Evolutionary conservation across 768 basidiomycete genomes (phyloP).

Genomic region (Ramaria sp.): DNA sequence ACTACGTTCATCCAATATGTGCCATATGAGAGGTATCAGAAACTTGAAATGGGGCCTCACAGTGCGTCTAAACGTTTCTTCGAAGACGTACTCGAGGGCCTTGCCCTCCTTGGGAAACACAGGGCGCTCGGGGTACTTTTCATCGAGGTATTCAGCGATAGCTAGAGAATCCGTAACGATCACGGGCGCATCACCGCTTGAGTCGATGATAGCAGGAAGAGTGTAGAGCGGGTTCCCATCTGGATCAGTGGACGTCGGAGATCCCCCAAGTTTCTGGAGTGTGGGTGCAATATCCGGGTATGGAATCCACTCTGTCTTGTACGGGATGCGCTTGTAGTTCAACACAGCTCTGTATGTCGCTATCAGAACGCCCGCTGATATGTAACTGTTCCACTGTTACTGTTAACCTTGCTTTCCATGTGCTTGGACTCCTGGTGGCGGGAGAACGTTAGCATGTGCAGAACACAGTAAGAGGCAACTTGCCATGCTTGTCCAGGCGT

Average conservation of each 20-base stretch:
- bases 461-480: too few species aligned
- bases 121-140: constrained; percentile 53
- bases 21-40: constrained; percentile 57
- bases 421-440: constrained; percentile 37
- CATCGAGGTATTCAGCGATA: constrained; percentile 67
- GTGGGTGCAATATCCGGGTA: constrained; percentile 57
- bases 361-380: background rate
- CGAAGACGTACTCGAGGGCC: constrained; percentile 54
- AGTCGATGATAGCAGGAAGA: constrained; percentile 59
- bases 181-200: constrained; percentile 32
- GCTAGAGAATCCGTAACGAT: constrained; percentile 49
- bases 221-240: constrained; percentile 45
- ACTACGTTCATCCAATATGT: constrained; percentile 42
- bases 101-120: constrained; percentile 62
- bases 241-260: constrained; percentile 21
- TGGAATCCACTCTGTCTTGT: constrained; percentile 62
- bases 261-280: constrained; percentile 25
- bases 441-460: too few species aligned
- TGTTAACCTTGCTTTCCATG: constrained; percentile 56
- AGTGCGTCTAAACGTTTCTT: constrained; percentile 56
- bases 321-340: constrained; percentile 63
- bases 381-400: background rate
- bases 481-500: too few species aligned
- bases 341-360: constrained; percentile 44
- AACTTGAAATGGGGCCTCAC: constrained; percentile 56